phyloP scores from a whole-genome alignment of 2,329 filamentous ascomycete species.

The Apiospora koreana region DNA sequence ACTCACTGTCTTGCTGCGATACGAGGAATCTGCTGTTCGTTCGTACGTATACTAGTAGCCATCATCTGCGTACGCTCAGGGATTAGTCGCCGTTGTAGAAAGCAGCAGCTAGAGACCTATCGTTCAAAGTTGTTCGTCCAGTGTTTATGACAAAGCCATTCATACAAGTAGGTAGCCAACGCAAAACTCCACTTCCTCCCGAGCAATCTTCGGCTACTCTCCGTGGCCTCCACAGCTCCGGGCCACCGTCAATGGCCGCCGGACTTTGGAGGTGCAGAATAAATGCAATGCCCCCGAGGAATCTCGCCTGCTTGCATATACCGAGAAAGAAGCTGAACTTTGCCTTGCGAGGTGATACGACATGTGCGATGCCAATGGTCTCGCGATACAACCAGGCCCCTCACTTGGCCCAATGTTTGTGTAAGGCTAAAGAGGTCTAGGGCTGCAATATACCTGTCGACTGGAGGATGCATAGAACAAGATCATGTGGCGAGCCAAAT shows the following conservation, averaged over 20 bases:
- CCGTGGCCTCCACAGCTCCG: not conserved
- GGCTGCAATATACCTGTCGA: not conserved
- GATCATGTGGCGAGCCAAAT: not conserved
- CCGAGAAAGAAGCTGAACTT: not conserved
- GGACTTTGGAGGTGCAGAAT: not conserved
- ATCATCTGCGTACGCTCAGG: no score
- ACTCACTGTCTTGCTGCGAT: not conserved
- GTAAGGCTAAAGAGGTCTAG: not conserved
- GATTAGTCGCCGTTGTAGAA: no score
- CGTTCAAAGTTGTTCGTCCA: not conserved
- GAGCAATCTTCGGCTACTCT: not conserved
- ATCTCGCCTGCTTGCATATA: not conserved
- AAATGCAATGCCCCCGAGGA: not conserved
- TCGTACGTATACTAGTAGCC: not conserved
- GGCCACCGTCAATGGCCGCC: not conserved
- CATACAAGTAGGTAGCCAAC: not conserved
- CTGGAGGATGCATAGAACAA: not conserved
- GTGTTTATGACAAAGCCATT: not conserved
- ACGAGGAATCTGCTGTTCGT: not conserved
- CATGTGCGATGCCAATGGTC: not conserved
- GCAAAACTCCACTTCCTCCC: not conserved
- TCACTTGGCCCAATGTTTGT: not conserved
- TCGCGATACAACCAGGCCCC: not conserved
- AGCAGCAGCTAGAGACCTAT: not conserved
- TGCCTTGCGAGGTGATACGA: not conserved